Conservation (phyloP, 2,329 filamentous ascomycete species). For the Magnaporthiopsis incrustans region DNA sequence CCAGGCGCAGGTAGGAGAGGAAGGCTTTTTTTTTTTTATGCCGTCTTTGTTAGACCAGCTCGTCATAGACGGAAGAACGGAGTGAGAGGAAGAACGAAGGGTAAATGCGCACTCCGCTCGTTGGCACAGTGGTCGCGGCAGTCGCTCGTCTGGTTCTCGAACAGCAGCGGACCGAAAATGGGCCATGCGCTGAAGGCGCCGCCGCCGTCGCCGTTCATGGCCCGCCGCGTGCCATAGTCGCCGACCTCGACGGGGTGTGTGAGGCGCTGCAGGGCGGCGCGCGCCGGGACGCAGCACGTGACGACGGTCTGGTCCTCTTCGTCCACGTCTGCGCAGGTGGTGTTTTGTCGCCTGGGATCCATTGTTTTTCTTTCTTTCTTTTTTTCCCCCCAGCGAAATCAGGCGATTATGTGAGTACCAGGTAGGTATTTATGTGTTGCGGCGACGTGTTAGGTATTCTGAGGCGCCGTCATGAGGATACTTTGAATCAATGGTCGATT, state of each 20-base stretch:
- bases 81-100: no score
- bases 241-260: conserved; percentile 36
- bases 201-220: not conserved
- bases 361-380: not conserved
- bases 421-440: no score
- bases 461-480: no score
- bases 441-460: no score
- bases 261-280: conserved; percentile 23
- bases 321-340: conserved; percentile 15
- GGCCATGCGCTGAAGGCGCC: conserved; percentile 52
- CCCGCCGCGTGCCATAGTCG: conserved; percentile 14
- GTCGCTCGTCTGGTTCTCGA: conserved; percentile 63
- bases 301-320: conserved; percentile 25
- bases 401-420: no score
- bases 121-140: conserved; percentile 68
- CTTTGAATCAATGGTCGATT: not conserved
- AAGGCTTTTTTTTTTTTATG: conserved; percentile 44
- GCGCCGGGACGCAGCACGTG: conserved; percentile 29
- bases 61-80: no score
- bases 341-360: not conserved
- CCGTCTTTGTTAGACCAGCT: no score
- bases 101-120: conserved; percentile 54
- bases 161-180: conserved; percentile 58
- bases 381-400: not conserved
- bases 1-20: conserved; percentile 82